Percentiles rank a stretch among this genome's conserved stretches.
Conservation (phyloP, 2,329 filamentous ascomycete species). For the Neonectria ditissima region DNA sequence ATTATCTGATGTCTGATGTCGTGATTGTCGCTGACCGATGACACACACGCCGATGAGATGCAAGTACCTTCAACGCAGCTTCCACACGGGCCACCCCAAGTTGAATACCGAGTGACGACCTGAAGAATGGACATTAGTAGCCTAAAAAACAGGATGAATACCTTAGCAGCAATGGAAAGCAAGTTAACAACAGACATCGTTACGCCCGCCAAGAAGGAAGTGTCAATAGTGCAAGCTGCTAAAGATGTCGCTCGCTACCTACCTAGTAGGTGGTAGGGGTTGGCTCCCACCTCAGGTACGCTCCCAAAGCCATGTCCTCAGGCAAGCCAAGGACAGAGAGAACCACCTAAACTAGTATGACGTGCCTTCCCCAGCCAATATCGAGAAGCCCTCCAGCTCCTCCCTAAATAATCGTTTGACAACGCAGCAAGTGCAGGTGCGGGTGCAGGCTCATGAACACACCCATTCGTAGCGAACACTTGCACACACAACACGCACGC, state of each 20-base stretch:
- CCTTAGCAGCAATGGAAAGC: slow-evolving; percentile 13
- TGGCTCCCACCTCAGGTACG: neutral
- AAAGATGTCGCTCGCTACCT: neutral
- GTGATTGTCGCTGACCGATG: slow-evolving; percentile 16
- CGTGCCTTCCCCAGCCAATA: slow-evolving; percentile 29
- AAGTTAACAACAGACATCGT: slow-evolving; percentile 9
- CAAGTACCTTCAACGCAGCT: neutral
- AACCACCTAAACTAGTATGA: slow-evolving; percentile 13
- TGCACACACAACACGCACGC: slow-evolving; percentile 33
- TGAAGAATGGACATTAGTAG: slow-evolving; percentile 18
- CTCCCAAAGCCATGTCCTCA: neutral
- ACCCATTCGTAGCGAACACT: slow-evolving; percentile 36
- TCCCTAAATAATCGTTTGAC: slow-evolving; percentile 13
- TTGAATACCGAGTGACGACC: slow-evolving; percentile 6
- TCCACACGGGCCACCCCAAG: neutral
- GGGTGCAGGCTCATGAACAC: slow-evolving; percentile 20
- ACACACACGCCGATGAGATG: slow-evolving; percentile 27
- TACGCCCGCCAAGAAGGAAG: slow-evolving; percentile 5
- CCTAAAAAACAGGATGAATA: neutral
- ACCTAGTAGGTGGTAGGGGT: no score
- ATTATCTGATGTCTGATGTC: slow-evolving; percentile 10
- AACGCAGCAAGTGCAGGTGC: slow-evolving; percentile 24
- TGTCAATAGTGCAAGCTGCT: neutral
- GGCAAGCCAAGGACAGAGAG: slow-evolving; percentile 3
- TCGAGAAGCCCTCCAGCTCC: slow-evolving; percentile 7